Evolutionary conservation across 129 eudicot species (phyloP).

Genomic region (Saposhnikovia divaricata): DNA sequence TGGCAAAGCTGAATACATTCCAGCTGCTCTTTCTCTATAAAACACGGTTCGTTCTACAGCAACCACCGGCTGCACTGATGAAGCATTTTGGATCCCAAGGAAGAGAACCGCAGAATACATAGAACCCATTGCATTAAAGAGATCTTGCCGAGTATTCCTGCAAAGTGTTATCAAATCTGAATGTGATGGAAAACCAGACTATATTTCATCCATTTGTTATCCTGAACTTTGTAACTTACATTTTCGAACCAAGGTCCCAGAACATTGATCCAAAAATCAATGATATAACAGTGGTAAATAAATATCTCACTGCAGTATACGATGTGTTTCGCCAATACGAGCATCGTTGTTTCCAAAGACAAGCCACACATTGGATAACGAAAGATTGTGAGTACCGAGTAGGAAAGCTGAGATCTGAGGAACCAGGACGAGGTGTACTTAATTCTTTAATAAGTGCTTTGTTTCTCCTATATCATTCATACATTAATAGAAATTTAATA

Average conservation of each 20-base stretch:
- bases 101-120: conserved; percentile 2
- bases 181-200: not conserved
- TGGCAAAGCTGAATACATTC: conserved; percentile 20
- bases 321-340: conserved; percentile 8
- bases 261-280: not conserved
- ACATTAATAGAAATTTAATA: not conserved
- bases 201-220: not conserved
- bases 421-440: conserved; percentile 9
- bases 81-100: conserved; percentile 1
- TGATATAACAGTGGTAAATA: not conserved
- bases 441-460: not conserved
- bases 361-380: not conserved
- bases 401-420: conserved; percentile 4
- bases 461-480: not conserved
- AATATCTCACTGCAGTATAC: not conserved
- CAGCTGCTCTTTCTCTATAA: conserved; percentile 6
- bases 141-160: not conserved
- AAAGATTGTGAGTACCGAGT: conserved; percentile 8
- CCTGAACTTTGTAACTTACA: not conserved
- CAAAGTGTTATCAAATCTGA: not conserved
- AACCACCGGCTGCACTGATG: conserved; percentile 5
- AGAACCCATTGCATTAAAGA: conserved; percentile 9
- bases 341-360: conserved; percentile 7
- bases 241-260: conserved; percentile 1
- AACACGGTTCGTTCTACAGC: conserved; percentile 1